Base-by-base conservation (phyloP, 2,329 filamentous ascomycete species). In the Fusarium chaquense region DNA sequence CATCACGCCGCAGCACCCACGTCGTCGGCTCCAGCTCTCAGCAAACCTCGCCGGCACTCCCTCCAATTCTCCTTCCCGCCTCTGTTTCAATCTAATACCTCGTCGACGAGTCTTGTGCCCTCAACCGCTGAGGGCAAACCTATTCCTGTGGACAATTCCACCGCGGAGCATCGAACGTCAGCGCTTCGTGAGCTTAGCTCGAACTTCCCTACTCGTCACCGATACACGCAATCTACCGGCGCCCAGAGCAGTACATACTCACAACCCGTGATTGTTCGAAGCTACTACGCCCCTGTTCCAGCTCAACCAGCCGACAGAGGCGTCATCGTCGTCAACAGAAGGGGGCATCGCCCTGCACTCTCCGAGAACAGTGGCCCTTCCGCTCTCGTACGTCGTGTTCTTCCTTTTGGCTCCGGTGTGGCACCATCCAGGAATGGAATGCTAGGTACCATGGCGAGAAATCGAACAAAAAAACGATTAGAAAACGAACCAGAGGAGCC, bases 211-310 rank as follows among this genome's bases (percentile, higher is more conserved):
- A 86, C 84, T 52, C 83, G 84, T 45, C 86, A 86, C 75, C 84
- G 83, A 67, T 87, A 86, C 80, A 81, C 85, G 62, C 86, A 87
- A 76, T 86, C 86, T 26, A 84, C 84, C 15, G 84, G 85, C 13
- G 83, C 87, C 20, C 82, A 85, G 73, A 87, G 80, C 77, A 87
- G 82, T 69, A 89, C 87, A 40, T 89, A 88, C 73, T 89, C 86
- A 5, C 87, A 90, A 66, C 89, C 89, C n/a, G 87, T 90, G 59
- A 86, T 90, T 40, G 89, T 90, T 26, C 84, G 87, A 61, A 90
- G 87, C 50, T 90, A 90, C 74, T 87, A 86, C 44, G 84, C 86
- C 2, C 83, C 80, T 13, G 80, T 73, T 26, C 73, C 78, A 16
- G 76, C 73, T 43, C 79, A 80, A 24, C 76, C 76, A 28, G 70